Conservation (phyloP, 2,329 filamentous ascomycete genomes). For the Trichoderma harzianum region DNA sequence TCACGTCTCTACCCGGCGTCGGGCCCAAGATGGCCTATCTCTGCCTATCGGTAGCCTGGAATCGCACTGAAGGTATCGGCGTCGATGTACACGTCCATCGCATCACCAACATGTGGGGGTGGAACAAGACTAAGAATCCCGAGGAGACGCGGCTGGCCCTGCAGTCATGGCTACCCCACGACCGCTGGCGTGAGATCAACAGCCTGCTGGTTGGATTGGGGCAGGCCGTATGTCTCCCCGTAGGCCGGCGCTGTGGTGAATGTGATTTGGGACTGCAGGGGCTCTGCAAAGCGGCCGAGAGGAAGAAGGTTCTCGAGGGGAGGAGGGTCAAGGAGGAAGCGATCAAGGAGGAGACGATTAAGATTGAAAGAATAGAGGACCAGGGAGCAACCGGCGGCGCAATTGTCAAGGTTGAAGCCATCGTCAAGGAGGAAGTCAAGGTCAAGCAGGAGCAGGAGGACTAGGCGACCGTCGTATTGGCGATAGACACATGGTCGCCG, state of each 20-base stretch:
- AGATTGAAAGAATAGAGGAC: constrained; percentile 6
- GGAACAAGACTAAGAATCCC: constrained; percentile 76
- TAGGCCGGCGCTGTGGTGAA: constrained; percentile 77
- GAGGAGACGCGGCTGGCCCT: constrained; percentile 76
- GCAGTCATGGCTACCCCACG: constrained; percentile 77
- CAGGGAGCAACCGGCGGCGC: not conserved
- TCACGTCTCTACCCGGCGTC: constrained; percentile 78
- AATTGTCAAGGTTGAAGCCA: constrained; percentile 23
- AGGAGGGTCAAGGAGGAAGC: constrained; percentile 42
- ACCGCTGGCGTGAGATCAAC: constrained; percentile 92
- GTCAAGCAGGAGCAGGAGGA: not conserved
- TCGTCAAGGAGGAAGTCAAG: constrained; percentile 25
- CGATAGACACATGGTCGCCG: not conserved
- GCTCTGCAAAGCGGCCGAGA: constrained; percentile 71
- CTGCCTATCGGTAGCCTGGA: constrained; percentile 71
- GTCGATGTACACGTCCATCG: constrained; percentile 95
- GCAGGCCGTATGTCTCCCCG: constrained; percentile 79
- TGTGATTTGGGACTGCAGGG: constrained; percentile 76
- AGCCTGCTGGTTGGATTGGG: constrained; percentile 83
- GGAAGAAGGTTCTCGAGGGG: constrained; percentile 58
- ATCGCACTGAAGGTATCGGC: constrained; percentile 70
- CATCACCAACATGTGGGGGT: constrained; percentile 91
- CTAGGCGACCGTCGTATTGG: not conserved
- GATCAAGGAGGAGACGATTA: constrained; percentile 21
- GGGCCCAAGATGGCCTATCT: constrained; percentile 95